Base-by-base conservation (phyloP, 257 asterid genomes). In the Ocimum tenuiflorum region DNA sequence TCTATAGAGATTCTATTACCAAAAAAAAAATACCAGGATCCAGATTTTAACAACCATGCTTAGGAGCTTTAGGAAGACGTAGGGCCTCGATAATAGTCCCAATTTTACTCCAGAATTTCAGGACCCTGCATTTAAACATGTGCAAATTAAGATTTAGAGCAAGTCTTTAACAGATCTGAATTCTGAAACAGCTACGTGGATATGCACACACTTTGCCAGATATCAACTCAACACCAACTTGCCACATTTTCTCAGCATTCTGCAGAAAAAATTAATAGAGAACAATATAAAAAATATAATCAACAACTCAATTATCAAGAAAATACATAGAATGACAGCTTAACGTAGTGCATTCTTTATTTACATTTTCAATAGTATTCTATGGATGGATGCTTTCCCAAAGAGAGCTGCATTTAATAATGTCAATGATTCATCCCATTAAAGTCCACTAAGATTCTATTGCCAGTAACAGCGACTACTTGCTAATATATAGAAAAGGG, bases 391-490 rank as follows among this genome's bases (percentile, higher is more conserved):
- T 42, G 48, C 48, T 23, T 50, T 12, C 17, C 41, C 47, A 70
- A 41, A 15, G 18, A 46, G 19, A 63, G 60, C 46, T 31, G 66
- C 53, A 43, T 57, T 63, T 39, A 31, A 14, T 33, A 35, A 19
- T 43, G 19, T 38, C 60, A 31, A 36, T n/a, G 17, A 27, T 45
- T 12, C 33, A 5, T 2, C 71, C 63, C 65, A 17, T 62, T 41
- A 45, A 31, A 63, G 60, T 69, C 75, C 72, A 70, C 55, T 65
- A 63, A 70, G 73, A 80, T 71, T 65, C 57, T 68, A 27, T 18
- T 63, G 36, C 50, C 41, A 56, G 69, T 53, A 58, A 80, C 29
- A 63, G 48, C 80, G 71, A 73, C 69, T 68, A 35, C 63, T 17
- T n/a, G 50, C 50, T 61, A 60, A n/a, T 64, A 43, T 50, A 72